These are phyloP conservation scores for Cryptococcus sp. DNA, from an alignment of 1,284 basidiomycete species.

Conservation along the genomic window DNA sequence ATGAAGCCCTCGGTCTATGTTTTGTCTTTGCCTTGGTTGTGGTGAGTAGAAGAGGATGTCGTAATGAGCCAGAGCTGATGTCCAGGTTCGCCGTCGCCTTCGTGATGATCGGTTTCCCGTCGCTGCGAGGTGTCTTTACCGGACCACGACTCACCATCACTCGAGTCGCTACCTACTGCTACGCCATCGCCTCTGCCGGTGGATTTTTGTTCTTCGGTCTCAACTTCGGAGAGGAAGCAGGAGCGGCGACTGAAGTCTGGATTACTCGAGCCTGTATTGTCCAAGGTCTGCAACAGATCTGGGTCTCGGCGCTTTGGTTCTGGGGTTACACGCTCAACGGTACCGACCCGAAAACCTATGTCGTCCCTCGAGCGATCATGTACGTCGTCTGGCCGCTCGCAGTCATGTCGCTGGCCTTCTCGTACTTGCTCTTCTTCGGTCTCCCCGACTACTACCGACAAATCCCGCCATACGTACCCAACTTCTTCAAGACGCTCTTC, in stretches of 20 bases:
- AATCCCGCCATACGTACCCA: slow-evolving; percentile 84
- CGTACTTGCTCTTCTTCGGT: slow-evolving; percentile 74
- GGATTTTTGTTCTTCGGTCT: slow-evolving; percentile 88
- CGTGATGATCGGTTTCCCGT: slow-evolving; percentile 81
- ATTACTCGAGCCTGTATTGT: slow-evolving; percentile 80
- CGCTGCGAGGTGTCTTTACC: slow-evolving; percentile 60
- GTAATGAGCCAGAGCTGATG: neutral
- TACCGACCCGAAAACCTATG: slow-evolving; percentile 36
- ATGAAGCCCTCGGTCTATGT: slow-evolving; percentile 81
- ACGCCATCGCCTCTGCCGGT: slow-evolving; percentile 80
- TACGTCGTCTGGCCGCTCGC: slow-evolving; percentile 76
- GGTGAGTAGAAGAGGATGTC: slow-evolving; percentile 41
- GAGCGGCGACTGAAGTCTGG: slow-evolving; percentile 88
- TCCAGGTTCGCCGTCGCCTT: slow-evolving; percentile 70
- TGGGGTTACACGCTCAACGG: slow-evolving; percentile 77
- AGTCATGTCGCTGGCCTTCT: slow-evolving; percentile 65
- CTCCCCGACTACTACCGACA: slow-evolving; percentile 59
- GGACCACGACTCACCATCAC: slow-evolving; percentile 61
- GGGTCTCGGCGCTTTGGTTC: slow-evolving; percentile 90
- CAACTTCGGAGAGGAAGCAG: slow-evolving; percentile 93
- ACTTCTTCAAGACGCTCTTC: slow-evolving; percentile 80
- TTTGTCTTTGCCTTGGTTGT: slow-evolving; percentile 76
- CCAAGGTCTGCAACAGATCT: slow-evolving; percentile 86
- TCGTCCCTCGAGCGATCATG: slow-evolving; percentile 51
- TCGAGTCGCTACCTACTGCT: slow-evolving; percentile 74